These are phyloP conservation scores for Skeletonema grethae DNA, from an alignment of 108 stramenopile genomes.

Conservation along the genomic window DNA sequence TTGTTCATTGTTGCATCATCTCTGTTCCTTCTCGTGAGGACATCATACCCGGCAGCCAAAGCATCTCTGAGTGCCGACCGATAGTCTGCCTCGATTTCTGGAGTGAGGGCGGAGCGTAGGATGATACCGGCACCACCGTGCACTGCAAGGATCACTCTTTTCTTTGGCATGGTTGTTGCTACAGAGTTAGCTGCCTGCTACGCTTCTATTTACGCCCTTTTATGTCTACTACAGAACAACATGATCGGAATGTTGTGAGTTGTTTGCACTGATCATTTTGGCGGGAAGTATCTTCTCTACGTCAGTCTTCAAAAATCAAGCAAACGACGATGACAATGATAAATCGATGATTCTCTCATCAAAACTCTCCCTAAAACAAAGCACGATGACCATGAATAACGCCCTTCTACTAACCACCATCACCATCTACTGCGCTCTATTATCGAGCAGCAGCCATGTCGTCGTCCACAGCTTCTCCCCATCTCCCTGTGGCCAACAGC, in stretches of 20 bases:
- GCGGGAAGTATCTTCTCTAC: too few relatives aligned
- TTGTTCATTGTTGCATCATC: background rate
- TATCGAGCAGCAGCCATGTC: background rate
- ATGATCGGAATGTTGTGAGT: too few relatives aligned
- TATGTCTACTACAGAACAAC: too few relatives aligned
- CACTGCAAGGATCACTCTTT: conserved; percentile 35
- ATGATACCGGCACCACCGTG: conserved; percentile 47
- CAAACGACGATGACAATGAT: too few relatives aligned
- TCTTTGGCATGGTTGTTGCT: background rate
- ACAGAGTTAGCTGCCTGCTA: too few relatives aligned
- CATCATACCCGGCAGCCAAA: conserved; percentile 14
- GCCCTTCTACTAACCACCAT: background rate
- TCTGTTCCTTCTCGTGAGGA: background rate
- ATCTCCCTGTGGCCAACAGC: background rate
- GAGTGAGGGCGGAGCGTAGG: conserved; percentile 22
- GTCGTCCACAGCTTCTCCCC: background rate
- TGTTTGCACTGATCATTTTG: too few relatives aligned
- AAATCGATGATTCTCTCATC: too few relatives aligned
- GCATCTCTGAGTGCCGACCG: conserved; percentile 31
- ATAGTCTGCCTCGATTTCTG: conserved; percentile 27
- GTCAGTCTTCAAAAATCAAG: too few relatives aligned
- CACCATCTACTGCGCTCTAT: background rate
- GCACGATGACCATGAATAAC: background rate
- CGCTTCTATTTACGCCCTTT: too few relatives aligned
- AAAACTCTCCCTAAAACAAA: too few relatives aligned